Conservation (phyloP, 176 grass and related monocot genomes). For the Cenchrus purpureus region DNA sequence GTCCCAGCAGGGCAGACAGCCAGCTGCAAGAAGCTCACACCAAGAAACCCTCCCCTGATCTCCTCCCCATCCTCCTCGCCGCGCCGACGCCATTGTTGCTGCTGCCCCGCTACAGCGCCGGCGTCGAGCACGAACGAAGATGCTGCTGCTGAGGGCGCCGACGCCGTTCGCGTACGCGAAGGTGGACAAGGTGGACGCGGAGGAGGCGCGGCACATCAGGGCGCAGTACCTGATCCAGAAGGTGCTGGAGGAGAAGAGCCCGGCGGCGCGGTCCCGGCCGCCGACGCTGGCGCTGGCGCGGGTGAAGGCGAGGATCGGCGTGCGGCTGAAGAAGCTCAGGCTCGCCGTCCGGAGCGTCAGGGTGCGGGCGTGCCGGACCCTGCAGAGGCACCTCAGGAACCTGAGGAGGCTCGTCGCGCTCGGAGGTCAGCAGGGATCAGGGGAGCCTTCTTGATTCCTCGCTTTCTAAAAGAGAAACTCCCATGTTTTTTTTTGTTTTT, state of each 20-base stretch:
- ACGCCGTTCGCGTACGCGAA: constrained; percentile 61
- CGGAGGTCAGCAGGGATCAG: neutral
- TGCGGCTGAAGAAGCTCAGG: constrained; percentile 58
- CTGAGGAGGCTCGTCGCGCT: constrained; percentile 33
- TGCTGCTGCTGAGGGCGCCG: constrained; percentile 40
- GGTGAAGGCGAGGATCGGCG: constrained; percentile 39
- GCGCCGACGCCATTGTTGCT: neutral
- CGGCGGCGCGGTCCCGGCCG: constrained; percentile 23
- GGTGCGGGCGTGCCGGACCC: constrained; percentile 38
- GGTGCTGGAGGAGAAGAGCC: constrained; percentile 50
- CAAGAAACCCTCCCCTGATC: neutral
- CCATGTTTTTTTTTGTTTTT: neutral
- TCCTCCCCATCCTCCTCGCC: neutral
- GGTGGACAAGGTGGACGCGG: constrained; percentile 69
- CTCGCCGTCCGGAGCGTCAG: constrained; percentile 44
- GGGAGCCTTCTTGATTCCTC: neutral
- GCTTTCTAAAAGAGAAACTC: neutral
- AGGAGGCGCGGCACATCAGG: constrained; percentile 54
- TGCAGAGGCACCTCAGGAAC: constrained; percentile 47
- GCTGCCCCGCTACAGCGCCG: neutral
- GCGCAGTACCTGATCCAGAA: constrained; percentile 81
- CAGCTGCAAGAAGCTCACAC: constrained; percentile 40
- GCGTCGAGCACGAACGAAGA: neutral
- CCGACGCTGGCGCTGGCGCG: constrained; percentile 12
- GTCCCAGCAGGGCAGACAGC: constrained; percentile 17